phyloP scores from a whole-genome alignment of 2,329 filamentous ascomycete genomes.

The Botrytis squamosa region DNA sequence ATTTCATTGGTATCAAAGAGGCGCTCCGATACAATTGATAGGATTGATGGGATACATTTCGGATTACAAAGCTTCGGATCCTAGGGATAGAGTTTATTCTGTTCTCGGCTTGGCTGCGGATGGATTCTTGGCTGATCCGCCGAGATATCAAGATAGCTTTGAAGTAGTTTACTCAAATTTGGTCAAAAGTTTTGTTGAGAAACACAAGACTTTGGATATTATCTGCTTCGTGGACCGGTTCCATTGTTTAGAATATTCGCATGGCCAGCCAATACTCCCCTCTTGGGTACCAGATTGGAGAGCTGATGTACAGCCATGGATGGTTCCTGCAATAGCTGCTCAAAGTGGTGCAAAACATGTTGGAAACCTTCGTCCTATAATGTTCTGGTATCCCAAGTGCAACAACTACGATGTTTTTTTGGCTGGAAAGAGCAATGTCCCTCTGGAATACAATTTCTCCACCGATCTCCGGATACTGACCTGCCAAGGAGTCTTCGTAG shows the following conservation, averaged over 20 bases:
- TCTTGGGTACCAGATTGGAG: constrained; percentile 29
- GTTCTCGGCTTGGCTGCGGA: constrained; percentile 23
- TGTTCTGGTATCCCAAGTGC: not conserved
- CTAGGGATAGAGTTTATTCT: constrained; percentile 27
- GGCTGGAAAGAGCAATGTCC: constrained; percentile 3
- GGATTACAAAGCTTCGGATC: constrained; percentile 25
- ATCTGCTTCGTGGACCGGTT: constrained; percentile 1
- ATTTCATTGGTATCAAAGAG: constrained; percentile 10
- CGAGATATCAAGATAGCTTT: constrained; percentile 22
- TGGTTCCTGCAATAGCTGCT: constrained; percentile 21
- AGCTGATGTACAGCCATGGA: constrained; percentile 11
- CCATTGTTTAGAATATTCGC: not conserved
- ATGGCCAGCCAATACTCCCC: constrained; percentile 14
- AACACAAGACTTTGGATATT: not conserved
- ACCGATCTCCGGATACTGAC: constrained; percentile 14
- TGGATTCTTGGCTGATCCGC: constrained; percentile 6
- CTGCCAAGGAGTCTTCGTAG: constrained; percentile 20
- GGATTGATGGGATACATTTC: constrained; percentile 20
- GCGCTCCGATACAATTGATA: constrained; percentile 5
- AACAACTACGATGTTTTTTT: not conserved
- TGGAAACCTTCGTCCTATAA: constrained; percentile 21
- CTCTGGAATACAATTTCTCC: constrained; percentile 12
- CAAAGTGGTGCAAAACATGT: constrained; percentile 19
- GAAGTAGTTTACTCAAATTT: constrained; percentile 10
- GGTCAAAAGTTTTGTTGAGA: not conserved